These are phyloP conservation scores for Penicillium atrosanguineum DNA, from an alignment of 495 filamentous ascomycete species.

Conservation along the genomic window DNA sequence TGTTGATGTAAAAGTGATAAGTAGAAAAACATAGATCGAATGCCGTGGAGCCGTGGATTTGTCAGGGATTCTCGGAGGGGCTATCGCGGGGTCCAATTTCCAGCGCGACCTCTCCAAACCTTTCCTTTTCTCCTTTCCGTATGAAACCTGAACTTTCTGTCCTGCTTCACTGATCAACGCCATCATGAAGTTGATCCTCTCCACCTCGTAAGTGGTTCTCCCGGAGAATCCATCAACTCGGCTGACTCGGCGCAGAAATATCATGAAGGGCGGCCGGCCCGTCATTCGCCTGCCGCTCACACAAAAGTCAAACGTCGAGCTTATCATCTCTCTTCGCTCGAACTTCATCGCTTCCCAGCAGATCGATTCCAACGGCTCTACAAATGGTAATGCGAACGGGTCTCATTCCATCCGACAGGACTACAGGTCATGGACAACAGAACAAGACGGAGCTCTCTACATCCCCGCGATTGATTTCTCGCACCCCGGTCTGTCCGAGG, in stretches of 20 bases:
- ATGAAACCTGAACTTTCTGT: neutral
- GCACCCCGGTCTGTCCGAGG: conserved; percentile 69
- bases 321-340: conserved; percentile 77
- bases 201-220: conserved; percentile 66
- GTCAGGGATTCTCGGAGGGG: conserved; percentile 14
- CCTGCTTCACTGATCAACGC: conserved; percentile 8
- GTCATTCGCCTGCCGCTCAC: conserved; percentile 72
- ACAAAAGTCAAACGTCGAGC: conserved; percentile 82
- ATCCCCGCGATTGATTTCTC: conserved; percentile 75
- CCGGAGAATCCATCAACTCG: neutral
- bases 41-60: conserved; percentile 16
- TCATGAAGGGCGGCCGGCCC: conserved; percentile 70
- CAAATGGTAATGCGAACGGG: conserved; percentile 14
- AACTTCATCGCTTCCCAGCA: conserved; percentile 75
- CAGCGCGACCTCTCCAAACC: neutral
- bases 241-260: conserved; percentile 59
- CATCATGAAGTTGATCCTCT: conserved; percentile 77
- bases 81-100: conserved; percentile 8
- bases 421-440: conserved; percentile 60
- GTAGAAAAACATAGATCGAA: neutral
- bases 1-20: neutral
- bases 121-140: neutral
- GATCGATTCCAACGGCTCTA: conserved; percentile 33
- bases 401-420: conserved; percentile 24
- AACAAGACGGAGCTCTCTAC: conserved; percentile 59